Percentiles rank a stretch among this genome's conserved stretches.
These are phyloP conservation scores for Logfia minima DNA, from an alignment of 129 eudicot species.

Conservation along the genomic window DNA sequence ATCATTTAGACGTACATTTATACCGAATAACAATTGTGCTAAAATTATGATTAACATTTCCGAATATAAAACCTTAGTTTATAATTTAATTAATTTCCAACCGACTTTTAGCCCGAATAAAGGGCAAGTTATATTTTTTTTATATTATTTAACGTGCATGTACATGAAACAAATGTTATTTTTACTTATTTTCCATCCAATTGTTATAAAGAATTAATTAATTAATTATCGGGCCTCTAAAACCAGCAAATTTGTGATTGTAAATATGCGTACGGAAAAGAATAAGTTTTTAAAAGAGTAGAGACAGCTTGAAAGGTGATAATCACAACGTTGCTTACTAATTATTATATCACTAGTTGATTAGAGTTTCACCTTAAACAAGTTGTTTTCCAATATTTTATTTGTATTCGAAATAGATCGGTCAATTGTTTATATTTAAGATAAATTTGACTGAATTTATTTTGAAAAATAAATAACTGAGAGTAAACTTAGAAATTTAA, in stretches of 20 bases:
- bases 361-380: neutral
- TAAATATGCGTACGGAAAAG: slow-evolving; percentile 8
- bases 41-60: neutral
- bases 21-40: neutral
- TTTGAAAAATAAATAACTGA: no score
- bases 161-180: neutral
- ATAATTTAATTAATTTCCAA: neutral
- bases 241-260: slow-evolving; percentile 27
- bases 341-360: slow-evolving; percentile 7
- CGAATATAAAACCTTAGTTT: neutral
- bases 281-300: neutral
- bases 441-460: no score
- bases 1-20: no score
- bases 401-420: no score
- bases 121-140: neutral
- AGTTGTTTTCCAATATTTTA: no score
- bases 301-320: slow-evolving; percentile 16
- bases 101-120: slow-evolving; percentile 12
- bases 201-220: neutral
- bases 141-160: neutral
- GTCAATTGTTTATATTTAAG: no score
- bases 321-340: neutral
- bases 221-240: neutral
- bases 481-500: no score
- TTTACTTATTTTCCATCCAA: neutral